Evolutionary conservation across 2,329 filamentous ascomycete genomes (phyloP).

Genomic region (Colletotrichum sojae): DNA sequence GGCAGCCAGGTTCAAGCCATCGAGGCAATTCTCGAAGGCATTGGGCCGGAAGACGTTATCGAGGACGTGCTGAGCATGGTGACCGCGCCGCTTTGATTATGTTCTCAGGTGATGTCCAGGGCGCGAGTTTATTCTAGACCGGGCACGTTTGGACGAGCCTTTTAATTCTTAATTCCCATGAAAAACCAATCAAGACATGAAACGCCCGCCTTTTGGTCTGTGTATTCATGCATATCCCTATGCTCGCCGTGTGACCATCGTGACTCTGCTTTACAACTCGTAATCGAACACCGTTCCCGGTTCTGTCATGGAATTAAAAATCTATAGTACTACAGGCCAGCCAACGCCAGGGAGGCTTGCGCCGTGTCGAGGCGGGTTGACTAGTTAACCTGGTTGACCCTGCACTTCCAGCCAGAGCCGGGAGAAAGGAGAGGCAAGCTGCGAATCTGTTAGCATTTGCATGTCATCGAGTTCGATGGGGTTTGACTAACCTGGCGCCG

Average conservation of each 20-base stretch:
- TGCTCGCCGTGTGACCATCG: conserved; percentile 28
- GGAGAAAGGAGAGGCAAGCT: conserved; percentile 88
- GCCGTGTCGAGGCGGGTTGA: conserved; percentile 27
- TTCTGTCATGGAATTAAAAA: conserved; percentile 43
- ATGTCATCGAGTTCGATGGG: not conserved
- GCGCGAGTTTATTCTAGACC: conserved; percentile 29
- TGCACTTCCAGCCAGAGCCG: conserved; percentile 91
- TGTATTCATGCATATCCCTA: conserved; percentile 33
- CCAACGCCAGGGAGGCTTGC: conserved; percentile 27
- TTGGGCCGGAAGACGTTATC: conserved; percentile 74
- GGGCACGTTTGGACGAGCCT: conserved; percentile 12
- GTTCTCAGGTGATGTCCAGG: conserved; percentile 5
- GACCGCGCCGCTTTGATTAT: conserved; percentile 63
- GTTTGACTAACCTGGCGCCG: conserved; percentile 86
- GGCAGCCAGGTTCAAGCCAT: conserved; percentile 84
- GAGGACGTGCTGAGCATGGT: conserved; percentile 74
- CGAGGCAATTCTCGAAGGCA: conserved; percentile 72
- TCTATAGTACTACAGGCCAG: conserved; percentile 41
- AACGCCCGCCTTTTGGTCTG: conserved; percentile 35
- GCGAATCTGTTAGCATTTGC: conserved; percentile 53
- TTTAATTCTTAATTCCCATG: conserved; percentile 28
- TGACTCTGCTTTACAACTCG: conserved; percentile 28
- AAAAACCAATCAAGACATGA: conserved; percentile 26
- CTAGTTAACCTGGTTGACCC: conserved; percentile 81
- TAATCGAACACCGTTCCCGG: conserved; percentile 39